These are phyloP conservation scores for Wolfiporia cocos DNA, from an alignment of 1,284 basidiomycete genomes.

Conservation along the genomic window DNA sequence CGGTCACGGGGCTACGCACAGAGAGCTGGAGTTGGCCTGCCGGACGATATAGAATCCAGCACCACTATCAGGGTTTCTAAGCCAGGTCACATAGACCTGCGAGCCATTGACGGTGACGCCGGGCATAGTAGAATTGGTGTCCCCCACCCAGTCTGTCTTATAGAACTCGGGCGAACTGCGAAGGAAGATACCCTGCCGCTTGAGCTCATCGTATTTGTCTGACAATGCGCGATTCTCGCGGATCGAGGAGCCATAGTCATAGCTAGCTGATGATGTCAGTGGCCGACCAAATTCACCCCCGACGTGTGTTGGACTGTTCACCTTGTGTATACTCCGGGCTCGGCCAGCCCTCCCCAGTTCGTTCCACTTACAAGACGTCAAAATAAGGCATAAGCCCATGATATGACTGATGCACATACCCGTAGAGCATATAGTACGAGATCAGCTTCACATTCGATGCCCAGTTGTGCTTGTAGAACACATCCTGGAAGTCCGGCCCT, in stretches of 20 bases:
- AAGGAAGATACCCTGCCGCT: constrained; percentile 69
- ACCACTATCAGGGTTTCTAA: constrained; percentile 59
- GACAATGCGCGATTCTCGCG: constrained; percentile 65
- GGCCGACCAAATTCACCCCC: background rate
- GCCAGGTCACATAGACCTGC: constrained; percentile 52
- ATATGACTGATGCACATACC: constrained; percentile 30
- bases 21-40: constrained; percentile 60
- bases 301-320: constrained; percentile 11
- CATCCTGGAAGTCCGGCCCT: constrained; percentile 65
- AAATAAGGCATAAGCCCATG: background rate
- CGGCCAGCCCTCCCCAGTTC: constrained; percentile 72
- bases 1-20: constrained; percentile 33
- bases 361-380: constrained; percentile 57
- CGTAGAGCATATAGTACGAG: constrained; percentile 77
- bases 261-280: constrained; percentile 28
- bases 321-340: constrained; percentile 54
- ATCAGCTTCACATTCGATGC: constrained; percentile 72
- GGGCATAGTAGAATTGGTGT: constrained; percentile 42
- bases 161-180: constrained; percentile 70
- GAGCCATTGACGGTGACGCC: constrained; percentile 42
- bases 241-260: constrained; percentile 66
- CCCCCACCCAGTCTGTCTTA: constrained; percentile 69
- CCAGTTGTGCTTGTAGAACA: constrained; percentile 72
- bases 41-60: constrained; percentile 68
- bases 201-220: constrained; percentile 68